Base-by-base conservation (phyloP, 352 stramenopile genomes). In the Globisporangium solare region DNA sequence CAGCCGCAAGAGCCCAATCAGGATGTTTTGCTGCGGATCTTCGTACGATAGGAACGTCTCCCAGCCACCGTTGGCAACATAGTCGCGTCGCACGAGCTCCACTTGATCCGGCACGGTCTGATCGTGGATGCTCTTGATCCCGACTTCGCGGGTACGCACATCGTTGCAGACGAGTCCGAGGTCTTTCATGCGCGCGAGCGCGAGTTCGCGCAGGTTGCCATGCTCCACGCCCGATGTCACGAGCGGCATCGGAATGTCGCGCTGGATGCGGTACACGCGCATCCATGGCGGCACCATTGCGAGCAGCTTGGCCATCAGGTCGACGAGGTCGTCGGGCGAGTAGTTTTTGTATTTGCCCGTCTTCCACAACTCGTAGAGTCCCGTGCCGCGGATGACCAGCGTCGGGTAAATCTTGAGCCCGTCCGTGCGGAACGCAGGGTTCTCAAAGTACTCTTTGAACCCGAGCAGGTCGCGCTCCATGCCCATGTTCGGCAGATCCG, bases 201-300 rank as follows among this genome's bases (percentile, higher is more conserved):
- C 89, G 40, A 98, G 70, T 68, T 99, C 94, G 43, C 96, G 74
- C 24, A 99, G 73, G 76, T 98, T 98, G 20, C 96, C 96, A 56
- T 98, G 92, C 65, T 99, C 96, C 7, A 99, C 94, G 21, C 96
- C 96, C 1, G 88, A 97, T 46, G 85, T 98, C 41, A 99, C 94
- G 12, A 99, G 77, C n/a, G 96, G 96, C 96, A 99, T 99, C 46
- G 96, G 94, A 66, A 99, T 99, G 70, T 99, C 96, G 22, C 96
- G 82, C 58, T 99, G 96, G 56, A 99, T 97, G 24, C 96, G 78
- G 68, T 99, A 98, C 31, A 98, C 84, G 46, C 94, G 83, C 22
- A 92, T 98, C 94, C 96, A 99, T 1, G 96, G 96, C 51, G 94
- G 96, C 14, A 99, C 92, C 48, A 98, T 80, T 12, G 88, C 88